These are phyloP conservation scores for Aquilaria malaccensis DNA, from an alignment of 345 rosid species.

Conservation along the genomic window DNA sequence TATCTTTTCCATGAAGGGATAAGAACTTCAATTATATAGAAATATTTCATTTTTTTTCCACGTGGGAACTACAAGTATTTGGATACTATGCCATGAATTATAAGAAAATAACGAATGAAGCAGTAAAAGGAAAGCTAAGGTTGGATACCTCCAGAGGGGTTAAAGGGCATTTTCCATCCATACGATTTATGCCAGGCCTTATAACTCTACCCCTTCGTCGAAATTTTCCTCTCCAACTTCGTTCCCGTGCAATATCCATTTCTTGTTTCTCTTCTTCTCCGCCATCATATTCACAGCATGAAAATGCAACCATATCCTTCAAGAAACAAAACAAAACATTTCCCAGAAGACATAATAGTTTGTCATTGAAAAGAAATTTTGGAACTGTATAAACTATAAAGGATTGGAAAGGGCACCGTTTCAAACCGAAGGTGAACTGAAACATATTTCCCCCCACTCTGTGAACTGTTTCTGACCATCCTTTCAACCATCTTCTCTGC, in stretches of 20 bases:
- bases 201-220: conserved; percentile 84
- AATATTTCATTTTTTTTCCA: too few species aligned
- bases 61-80: neutral
- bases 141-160: conserved; percentile 79
- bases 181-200: conserved; percentile 82
- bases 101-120: neutral
- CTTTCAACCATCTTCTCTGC: conserved; percentile 92
- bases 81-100: neutral
- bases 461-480: conserved; percentile 62
- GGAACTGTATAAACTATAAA: conserved; percentile 4
- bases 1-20: too few species aligned
- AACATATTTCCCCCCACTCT: conserved; percentile 67
- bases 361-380: conserved; percentile 1
- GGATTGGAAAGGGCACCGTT: conserved; percentile 38
- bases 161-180: conserved; percentile 94
- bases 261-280: conserved; percentile 84
- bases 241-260: conserved; percentile 92
- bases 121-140: neutral
- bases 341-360: conserved; percentile 7
- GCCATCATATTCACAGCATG: conserved; percentile 95
- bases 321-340: conserved; percentile 7
- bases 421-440: conserved; percentile 99
- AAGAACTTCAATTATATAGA: too few species aligned
- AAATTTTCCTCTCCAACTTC: conserved; percentile 96
- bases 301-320: conserved; percentile 98